Evolutionary conservation across 148 eudicot species (phyloP), one percentile per base, ranked within the genome.

Genomic region (Salicornia ramosissima): DNA sequence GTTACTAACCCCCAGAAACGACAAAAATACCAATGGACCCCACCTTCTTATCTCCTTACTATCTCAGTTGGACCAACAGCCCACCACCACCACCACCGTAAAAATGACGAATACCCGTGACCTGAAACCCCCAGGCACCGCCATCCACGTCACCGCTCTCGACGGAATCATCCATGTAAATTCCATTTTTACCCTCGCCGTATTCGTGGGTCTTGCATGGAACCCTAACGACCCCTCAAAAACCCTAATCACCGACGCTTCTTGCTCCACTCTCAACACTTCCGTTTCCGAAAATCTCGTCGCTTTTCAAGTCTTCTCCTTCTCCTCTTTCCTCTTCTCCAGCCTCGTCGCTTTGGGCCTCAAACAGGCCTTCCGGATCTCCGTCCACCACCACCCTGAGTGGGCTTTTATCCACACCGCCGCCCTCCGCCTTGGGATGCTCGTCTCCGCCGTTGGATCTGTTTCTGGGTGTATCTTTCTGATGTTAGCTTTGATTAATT

Each of bases 161-260:
- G 96, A 90, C 78, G 92, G 92, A 0, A 82, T 88, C 21, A 75
- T 87, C 15, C 81, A 86, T 82, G 89, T 84, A 4, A 90, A 90
- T 83, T 90, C 96, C 0, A 80, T 90, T 64, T 90, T 90, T 90
- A 86, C 96, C 0, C 58, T 90, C 1, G 96, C 90, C 2, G 90
- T 86, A 31, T 90, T 90, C 87, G 36, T 90, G 59, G 96, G 96
- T 29, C 81, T 90, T 1, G 28, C 92, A 11, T 82, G 86, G 91
- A 83, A 85, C 82, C 90, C 90, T 0, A 34, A 67, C 73, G 92
- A 87, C 75, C 81, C 85, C 10, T n/a, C 64, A 50, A 82, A 81
- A 79, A 68, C 76, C 50, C 87, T 90, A 40, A 70, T 84, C 54
- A 52, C 56, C 18, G 71, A 77, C 65, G 74, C 75, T 21, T 26